Evolutionary conservation across 2,329 filamentous ascomycete genomes (phyloP).

Genomic region (Colletotrichum horii): DNA sequence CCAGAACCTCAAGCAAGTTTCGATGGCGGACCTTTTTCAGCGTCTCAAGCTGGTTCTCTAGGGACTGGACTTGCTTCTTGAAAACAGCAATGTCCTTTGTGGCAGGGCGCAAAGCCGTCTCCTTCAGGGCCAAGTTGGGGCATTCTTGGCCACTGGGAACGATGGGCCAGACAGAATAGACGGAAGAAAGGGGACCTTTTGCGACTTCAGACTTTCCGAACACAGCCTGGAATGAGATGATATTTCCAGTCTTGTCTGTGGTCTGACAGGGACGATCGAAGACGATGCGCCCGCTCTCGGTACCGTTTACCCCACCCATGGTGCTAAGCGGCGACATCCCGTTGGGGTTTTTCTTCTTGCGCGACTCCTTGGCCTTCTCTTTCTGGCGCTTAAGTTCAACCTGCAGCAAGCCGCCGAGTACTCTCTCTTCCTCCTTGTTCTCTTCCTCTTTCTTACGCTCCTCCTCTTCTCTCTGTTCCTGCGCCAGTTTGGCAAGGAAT

Average conservation of each 20-base stretch:
- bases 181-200: conserved; percentile 68
- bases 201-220: conserved; percentile 71
- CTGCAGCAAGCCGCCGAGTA: conserved; percentile 73
- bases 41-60: conserved; percentile 78
- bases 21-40: conserved; percentile 78
- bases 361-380: conserved; percentile 67
- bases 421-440: conserved; percentile 70
- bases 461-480: conserved; percentile 58
- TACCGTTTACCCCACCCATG: conserved; percentile 34
- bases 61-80: conserved; percentile 76
- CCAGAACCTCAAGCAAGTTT: conserved; percentile 79
- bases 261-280: conserved; percentile 73
- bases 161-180: conserved; percentile 76
- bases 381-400: conserved; percentile 74
- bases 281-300: conserved; percentile 48
- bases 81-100: conserved; percentile 66
- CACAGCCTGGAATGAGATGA: conserved; percentile 73
- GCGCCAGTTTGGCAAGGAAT: conserved; percentile 65
- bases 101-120: conserved; percentile 64
- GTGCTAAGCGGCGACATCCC: conserved; percentile 39
- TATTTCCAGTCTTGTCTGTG: conserved; percentile 67
- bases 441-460: conserved; percentile 60
- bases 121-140: conserved; percentile 76
- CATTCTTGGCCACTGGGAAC: conserved; percentile 58
- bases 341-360: conserved; percentile 61